Base-by-base conservation (phyloP, 768 basidiomycete species). In the Mycena belliarum region DNA sequence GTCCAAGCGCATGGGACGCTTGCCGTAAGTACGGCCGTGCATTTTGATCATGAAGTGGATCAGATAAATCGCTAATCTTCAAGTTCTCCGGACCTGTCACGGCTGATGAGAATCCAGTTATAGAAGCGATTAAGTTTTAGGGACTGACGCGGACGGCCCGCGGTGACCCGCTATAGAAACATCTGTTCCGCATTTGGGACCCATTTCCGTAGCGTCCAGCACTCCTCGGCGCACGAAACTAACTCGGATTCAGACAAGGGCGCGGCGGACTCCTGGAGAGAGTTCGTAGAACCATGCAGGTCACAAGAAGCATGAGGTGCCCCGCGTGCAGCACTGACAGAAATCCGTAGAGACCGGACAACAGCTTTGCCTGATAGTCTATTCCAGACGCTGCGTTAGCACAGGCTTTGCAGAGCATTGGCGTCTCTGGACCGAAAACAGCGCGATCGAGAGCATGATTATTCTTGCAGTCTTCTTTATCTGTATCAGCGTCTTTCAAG, bases 321-420 rank as follows among this genome's bases (percentile, higher is more conserved):
- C 56, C 55, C 47, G 52, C 52, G 55, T 45, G 42, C 44, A 47
- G 16, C 35, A 51, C 49, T 48, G 50, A 61, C 60, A 57, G 56
- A 53, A 57, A 45, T 21, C 61, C 57, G 61, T 42, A 29, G 57
- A 55, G 56, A 44, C 43, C 61, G 61, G 58, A 47, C 41, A 33
- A 49, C 49, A 49, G 43, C 49, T 57, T 49, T 48, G 26, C 29
- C 40, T 50, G 61, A 63, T 55, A 63, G 57, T 52, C 54, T 59
- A 55, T 58, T 58, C 45, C 56, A 50, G 52, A 49, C 38, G 45
- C 29, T 41, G n/a, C 25, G 26, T 23, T 50, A 63, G 43, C 61
- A 59, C 55, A 50, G 55, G 45, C 57, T 59, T 55, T 55, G 52
- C 60, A 61, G 55, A 44, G 61, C 61, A 37, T 55, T 59, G 50